These are phyloP conservation scores for Strobilomyces dryophilus DNA, from an alignment of 768 basidiomycete species.

Conservation along the genomic window DNA sequence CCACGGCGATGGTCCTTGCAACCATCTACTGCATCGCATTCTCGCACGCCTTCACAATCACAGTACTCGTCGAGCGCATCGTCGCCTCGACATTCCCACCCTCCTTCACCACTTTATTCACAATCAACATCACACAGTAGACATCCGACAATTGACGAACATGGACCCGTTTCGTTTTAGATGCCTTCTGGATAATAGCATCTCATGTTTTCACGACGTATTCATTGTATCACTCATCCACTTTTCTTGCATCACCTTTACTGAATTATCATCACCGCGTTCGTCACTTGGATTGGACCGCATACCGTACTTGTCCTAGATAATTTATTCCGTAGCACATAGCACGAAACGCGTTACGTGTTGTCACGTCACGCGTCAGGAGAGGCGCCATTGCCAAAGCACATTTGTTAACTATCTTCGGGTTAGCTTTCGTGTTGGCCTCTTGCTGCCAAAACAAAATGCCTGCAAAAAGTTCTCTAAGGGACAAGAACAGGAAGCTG, in stretches of 20 bases:
- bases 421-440: background rate
- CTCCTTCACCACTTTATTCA: slow-evolving; percentile 28
- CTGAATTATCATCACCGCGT: slow-evolving; percentile 8
- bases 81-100: slow-evolving; percentile 28
- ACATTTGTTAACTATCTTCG: background rate
- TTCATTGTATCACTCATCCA: slow-evolving; percentile 2
- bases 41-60: slow-evolving; percentile 29
- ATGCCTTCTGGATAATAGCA: background rate
- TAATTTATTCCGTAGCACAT: background rate
- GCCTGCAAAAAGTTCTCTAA: slow-evolving; percentile 12
- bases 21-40: slow-evolving; percentile 26
- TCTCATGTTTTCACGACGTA: slow-evolving; percentile 1
- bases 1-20: slow-evolving; percentile 32
- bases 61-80: slow-evolving; percentile 30
- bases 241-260: slow-evolving; percentile 7
- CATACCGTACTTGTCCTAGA: slow-evolving; percentile 3
- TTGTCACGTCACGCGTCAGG: slow-evolving; percentile 13
- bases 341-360: slow-evolving; percentile 2
- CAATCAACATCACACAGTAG: slow-evolving; percentile 28
- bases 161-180: slow-evolving; percentile 16
- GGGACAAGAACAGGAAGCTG: slow-evolving; percentile 27
- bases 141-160: slow-evolving; percentile 33
- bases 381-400: no score
- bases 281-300: background rate
- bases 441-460: slow-evolving; percentile 9